A percentile compares a stretch with the other conserved stretches of the same genome.
Conservation (phyloP, 2,329 filamentous ascomycete genomes). For the Aspergillus melleus region DNA sequence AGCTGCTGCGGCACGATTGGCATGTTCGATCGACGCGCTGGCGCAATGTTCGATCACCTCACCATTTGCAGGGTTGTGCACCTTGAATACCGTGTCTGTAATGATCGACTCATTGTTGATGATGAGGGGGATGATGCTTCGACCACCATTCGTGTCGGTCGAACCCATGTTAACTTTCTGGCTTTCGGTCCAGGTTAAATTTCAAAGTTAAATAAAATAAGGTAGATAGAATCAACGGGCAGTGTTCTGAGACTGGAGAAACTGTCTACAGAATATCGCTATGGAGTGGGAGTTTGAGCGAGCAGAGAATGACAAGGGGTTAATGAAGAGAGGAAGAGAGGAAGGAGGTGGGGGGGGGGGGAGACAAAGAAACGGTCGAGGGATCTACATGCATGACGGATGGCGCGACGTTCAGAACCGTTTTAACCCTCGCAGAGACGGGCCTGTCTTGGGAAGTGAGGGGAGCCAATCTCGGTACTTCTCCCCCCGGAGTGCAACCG, state of each 20-base stretch:
- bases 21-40: constrained; percentile 57
- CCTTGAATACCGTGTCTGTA: constrained; percentile 44
- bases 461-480: background rate
- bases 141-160: constrained; percentile 11
- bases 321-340: background rate
- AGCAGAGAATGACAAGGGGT: background rate
- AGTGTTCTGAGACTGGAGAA: background rate
- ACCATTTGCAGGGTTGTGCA: constrained; percentile 58
- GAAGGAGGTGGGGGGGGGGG: background rate
- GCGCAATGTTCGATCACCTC: constrained; percentile 57
- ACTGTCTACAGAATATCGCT: background rate
- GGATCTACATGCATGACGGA: background rate
- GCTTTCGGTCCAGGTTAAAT: background rate
- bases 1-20: constrained; percentile 56
- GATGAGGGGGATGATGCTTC: constrained; percentile 39
- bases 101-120: constrained; percentile 46
- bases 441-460: background rate
- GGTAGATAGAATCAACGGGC: background rate
- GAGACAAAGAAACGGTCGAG: background rate
- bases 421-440: background rate
- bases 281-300: background rate
- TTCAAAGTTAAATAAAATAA: background rate
- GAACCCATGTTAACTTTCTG: background rate
- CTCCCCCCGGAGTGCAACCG: too few species aligned
- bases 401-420: background rate